Base-by-base conservation (phyloP, 441 rosid genomes). In the Pelargonium australe region DNA sequence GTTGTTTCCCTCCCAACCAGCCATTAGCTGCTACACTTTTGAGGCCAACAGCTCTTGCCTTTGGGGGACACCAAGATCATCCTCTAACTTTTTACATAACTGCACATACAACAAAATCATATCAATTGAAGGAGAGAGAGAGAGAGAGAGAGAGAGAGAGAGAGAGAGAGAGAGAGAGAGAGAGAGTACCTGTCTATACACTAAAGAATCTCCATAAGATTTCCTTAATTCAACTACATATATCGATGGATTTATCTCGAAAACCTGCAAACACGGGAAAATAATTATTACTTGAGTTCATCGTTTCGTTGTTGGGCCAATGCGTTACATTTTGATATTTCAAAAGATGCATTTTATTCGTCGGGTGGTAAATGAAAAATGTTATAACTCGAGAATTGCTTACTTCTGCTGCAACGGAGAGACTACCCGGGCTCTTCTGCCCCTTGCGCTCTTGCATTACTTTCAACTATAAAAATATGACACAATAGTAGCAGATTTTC, bases 321-420 rank as follows among this genome's bases (percentile, higher is more conserved):
- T 19, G 20, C 64, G 25, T 23, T 14, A 31, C 14, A 67, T 4
- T 40, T 19, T 1, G 23, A 58, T 28, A 11, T 43, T 20, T 4
- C 14, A 6, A 10, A 1, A 16, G 23, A 34, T n/a, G 25, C 53
- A 43, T 66, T 31, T 31, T 31, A 2, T 31, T 31, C 34, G 3
- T 31, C 4, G 34, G 34, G 34, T 31, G 34, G 34, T 1, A 31
- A 31, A 31, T 31, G 34, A 31, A 12, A 11, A 55, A 47, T 9
- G 20, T 55, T 1, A 12, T 41, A 12, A 1, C 44, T 37, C 9
- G n/a, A 25, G 17, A 34, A 31, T 20, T 51, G 43, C 49, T 76
- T 81, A 95, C 99, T 96, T 95, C 97, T 51, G 96, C 97, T 2
- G 87, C 87, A 70, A 90, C 85, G n/a, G 88, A 87, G 60, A 95